A percentile compares a stretch with the other conserved stretches of the same genome.
These are phyloP conservation scores for Heterotrichella gracilis DNA, from an alignment of 352 stramenopile species.

Conservation along the genomic window DNA sequence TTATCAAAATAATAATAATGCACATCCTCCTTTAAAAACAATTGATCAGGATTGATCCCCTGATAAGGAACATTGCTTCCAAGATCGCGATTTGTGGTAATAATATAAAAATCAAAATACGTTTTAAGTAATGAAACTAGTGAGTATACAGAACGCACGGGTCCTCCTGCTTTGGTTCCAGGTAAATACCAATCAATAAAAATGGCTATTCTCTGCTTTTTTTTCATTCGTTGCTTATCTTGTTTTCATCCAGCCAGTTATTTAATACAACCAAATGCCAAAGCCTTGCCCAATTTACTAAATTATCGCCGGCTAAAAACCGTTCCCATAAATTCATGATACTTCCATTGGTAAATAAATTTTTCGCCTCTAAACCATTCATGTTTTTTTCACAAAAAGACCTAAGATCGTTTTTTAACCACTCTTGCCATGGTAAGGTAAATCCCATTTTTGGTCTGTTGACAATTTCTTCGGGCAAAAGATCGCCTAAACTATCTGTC, in stretches of 20 bases:
- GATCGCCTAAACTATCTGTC: background rate
- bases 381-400: background rate
- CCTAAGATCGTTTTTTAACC: background rate
- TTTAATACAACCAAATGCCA: background rate
- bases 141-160: background rate
- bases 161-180: background rate
- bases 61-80: background rate
- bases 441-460: background rate
- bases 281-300: background rate
- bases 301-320: background rate
- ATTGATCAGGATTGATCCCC: background rate
- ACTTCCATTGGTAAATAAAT: background rate
- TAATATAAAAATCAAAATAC: background rate
- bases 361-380: background rate
- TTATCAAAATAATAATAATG: conserved; percentile 11
- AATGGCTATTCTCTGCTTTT: background rate
- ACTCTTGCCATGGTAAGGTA: background rate
- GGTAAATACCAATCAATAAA: background rate
- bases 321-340: background rate
- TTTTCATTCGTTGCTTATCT: background rate
- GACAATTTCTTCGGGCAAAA: background rate
- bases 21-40: background rate
- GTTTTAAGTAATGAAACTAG: background rate
- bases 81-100: background rate
- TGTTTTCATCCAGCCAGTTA: conserved; percentile 1